Evolutionary conservation across 371 early-diverging fungal species (phyloP).

Genomic region (Zopfochytrium polystomum): DNA sequence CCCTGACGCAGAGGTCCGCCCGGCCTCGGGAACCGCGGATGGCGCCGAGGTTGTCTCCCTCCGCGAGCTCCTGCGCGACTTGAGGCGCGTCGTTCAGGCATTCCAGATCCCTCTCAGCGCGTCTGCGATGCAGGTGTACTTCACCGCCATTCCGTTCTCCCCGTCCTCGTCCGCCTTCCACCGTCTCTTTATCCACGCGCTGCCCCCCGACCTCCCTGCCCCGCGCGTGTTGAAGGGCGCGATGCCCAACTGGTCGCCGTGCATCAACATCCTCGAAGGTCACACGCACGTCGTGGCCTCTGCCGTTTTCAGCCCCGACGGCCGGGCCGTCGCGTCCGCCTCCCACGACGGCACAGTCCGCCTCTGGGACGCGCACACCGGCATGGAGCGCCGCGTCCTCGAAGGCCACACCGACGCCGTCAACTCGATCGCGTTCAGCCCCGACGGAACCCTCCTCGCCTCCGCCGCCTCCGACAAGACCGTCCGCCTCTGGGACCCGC

Average conservation of each 20-base stretch:
- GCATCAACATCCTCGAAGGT: not conserved
- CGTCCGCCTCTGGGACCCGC: slow-evolving; percentile 76
- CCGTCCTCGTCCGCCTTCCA: not conserved
- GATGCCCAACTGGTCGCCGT: not conserved
- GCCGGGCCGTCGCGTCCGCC: not conserved
- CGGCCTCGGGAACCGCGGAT: no score
- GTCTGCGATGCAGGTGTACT: not conserved
- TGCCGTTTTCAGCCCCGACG: not conserved
- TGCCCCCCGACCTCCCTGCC: not conserved
- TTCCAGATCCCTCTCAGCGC: no score
- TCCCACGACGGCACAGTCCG: not conserved
- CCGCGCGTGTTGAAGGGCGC: slow-evolving; percentile 5
- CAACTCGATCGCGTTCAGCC: not conserved
- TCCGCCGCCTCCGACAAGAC: slow-evolving; percentile 88
- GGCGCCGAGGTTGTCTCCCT: no score
- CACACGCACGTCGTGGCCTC: not conserved
- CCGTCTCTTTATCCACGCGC: not conserved
- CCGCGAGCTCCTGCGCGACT: no score
- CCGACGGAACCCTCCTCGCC: slow-evolving; percentile 66
- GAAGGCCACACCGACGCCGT: not conserved
- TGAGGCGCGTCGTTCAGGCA: no score
- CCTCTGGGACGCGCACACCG: not conserved
- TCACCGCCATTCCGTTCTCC: no score
- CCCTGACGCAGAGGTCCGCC: no score
- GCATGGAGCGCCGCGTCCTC: not conserved